phyloP scores from a whole-genome alignment of 2,329 filamentous ascomycete genomes.

The Sporothrix mexicana region DNA sequence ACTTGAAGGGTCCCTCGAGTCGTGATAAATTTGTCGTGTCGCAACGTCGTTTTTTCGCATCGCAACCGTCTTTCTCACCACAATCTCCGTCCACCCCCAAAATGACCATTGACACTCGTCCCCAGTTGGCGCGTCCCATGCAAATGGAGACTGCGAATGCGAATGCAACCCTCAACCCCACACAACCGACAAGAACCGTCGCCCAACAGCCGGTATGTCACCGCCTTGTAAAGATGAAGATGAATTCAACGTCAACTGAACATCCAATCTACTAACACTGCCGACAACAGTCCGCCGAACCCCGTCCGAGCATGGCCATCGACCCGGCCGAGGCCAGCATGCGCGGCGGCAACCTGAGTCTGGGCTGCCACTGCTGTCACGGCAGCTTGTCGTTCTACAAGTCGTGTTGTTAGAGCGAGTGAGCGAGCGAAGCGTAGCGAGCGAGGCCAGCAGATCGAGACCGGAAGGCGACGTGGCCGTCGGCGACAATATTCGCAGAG shows the following conservation, averaged over 20 bases:
- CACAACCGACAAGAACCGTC: not conserved
- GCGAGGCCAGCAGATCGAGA: too few relatives aligned
- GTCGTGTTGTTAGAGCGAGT: conserved; percentile 36
- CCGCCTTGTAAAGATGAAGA: not conserved
- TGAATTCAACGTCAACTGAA: not conserved
- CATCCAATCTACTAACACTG: not conserved
- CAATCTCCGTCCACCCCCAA: not conserved
- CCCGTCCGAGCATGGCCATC: conserved; percentile 28
- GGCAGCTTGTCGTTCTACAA: conserved; percentile 37
- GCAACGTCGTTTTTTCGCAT: too few relatives aligned
- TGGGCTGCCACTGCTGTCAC: conserved; percentile 40
- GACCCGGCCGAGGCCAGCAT: conserved; percentile 34
- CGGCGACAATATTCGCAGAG: not conserved
- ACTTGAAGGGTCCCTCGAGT: not conserved
- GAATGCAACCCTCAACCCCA: not conserved
- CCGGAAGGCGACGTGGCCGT: not conserved
- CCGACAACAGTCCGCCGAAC: conserved; percentile 31
- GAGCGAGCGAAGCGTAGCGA: too few relatives aligned
- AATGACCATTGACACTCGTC: conserved; percentile 5
- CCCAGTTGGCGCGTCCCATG: conserved; percentile 24
- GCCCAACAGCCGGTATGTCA: conserved; percentile 28
- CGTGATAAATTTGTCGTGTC: not conserved
- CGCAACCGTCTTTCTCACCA: not conserved
- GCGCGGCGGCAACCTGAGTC: conserved; percentile 39
- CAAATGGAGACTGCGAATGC: not conserved